phyloP scores from a whole-genome alignment of 805 yeast genomes.

The Pachysolen tannophilus region DNA sequence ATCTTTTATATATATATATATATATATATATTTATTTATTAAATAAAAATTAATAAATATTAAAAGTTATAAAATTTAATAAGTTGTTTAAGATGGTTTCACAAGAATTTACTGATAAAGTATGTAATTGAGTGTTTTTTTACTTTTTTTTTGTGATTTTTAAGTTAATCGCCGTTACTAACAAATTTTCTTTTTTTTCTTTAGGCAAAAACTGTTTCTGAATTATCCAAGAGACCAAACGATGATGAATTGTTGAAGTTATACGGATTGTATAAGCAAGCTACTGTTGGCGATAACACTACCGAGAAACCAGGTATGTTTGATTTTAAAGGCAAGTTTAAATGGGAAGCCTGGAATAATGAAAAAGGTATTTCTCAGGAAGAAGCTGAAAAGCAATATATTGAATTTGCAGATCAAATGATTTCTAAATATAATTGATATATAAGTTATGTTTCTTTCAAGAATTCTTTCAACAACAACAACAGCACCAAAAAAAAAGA shows the following conservation, averaged over 20 bases:
- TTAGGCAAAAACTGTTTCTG: conserved; percentile 75
- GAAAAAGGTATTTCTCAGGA: conserved; percentile 79
- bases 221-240: conserved; percentile 66
- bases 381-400: conserved; percentile 84
- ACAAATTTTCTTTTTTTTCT: background rate
- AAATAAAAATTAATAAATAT: too few relatives aligned
- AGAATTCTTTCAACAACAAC: too few relatives aligned
- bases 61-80: too few relatives aligned
- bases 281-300: conserved; percentile 90
- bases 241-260: conserved; percentile 83
- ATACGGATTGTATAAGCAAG: conserved; percentile 94
- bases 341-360: conserved; percentile 96
- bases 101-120: conserved; percentile 26
- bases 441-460: too few relatives aligned
- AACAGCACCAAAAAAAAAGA: too few relatives aligned
- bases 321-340: conserved; percentile 91
- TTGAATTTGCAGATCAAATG: conserved; percentile 58
- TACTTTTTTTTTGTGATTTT: background rate
- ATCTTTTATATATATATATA: too few relatives aligned
- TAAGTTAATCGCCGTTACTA: background rate
- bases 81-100: conserved; percentile 22
- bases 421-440: conserved; percentile 37
- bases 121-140: conserved; percentile 12
- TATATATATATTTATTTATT: too few relatives aligned
- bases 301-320: conserved; percentile 86